Percentiles rank a stretch among this genome's conserved stretches.
Conservation (phyloP, 2,329 filamentous ascomycete species). For the Talaromyces sp. region DNA sequence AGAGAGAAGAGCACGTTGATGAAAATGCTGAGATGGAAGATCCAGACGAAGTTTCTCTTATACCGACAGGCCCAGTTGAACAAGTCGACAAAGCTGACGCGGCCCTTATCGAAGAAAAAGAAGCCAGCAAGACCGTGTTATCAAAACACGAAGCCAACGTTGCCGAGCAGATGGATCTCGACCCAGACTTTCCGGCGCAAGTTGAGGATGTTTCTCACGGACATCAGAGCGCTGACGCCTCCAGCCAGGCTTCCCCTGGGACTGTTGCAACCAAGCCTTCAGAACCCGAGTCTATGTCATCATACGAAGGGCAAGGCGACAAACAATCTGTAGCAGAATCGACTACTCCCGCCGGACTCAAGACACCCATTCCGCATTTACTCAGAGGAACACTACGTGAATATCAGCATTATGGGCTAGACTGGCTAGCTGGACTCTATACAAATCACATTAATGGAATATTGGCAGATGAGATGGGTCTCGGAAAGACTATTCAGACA, state of each 20-base stretch:
- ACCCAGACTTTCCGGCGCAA: neutral
- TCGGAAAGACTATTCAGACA: slow-evolving; percentile 97
- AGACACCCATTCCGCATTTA: slow-evolving; percentile 75
- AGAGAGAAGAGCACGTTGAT: slow-evolving; percentile 23
- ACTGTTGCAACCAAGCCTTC: slow-evolving; percentile 45
- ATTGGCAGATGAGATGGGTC: slow-evolving; percentile 94
- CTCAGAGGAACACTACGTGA: slow-evolving; percentile 85
- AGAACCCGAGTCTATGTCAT: slow-evolving; percentile 45
- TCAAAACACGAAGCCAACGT: slow-evolving; percentile 11
- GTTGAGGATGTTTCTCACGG: slow-evolving; percentile 24
- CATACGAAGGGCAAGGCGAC: slow-evolving; percentile 36
- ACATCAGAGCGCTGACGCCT: slow-evolving; percentile 32
- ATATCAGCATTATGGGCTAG: slow-evolving; percentile 94
- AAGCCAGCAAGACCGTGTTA: neutral
- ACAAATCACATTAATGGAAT: slow-evolving; percentile 93
- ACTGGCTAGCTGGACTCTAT: slow-evolving; percentile 94
- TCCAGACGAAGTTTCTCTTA: slow-evolving; percentile 35
- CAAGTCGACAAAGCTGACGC: slow-evolving; percentile 27
- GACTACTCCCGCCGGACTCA: slow-evolving; percentile 44
- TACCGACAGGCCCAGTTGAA: slow-evolving; percentile 31
- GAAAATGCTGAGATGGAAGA: slow-evolving; percentile 24
- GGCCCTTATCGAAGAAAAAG: neutral
- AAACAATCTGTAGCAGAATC: slow-evolving; percentile 38
- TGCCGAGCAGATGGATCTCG: neutral
- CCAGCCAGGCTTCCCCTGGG: slow-evolving; percentile 43